These are phyloP conservation scores for Cladophialophora carrionii DNA, from an alignment of 2,329 filamentous ascomycete species.

Conservation along the genomic window DNA sequence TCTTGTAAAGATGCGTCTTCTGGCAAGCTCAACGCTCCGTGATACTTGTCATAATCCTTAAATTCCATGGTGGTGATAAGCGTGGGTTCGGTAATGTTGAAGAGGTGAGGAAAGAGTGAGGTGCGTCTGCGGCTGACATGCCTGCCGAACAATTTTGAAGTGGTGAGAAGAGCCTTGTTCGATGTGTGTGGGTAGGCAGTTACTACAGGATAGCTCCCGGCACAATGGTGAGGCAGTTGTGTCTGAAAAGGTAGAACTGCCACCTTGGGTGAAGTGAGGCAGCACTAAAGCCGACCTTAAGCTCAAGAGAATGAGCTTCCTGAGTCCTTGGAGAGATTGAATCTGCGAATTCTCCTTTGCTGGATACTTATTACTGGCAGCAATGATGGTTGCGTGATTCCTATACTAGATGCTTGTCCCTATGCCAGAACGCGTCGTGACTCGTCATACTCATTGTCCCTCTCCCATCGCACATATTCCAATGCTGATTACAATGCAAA, in stretches of 20 bases:
- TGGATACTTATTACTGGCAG: neutral
- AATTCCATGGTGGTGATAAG: conserved; percentile 13
- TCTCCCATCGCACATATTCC: neutral
- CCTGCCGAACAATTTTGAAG: neutral
- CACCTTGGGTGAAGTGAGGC: neutral
- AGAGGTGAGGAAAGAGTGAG: neutral
- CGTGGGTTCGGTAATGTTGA: neutral
- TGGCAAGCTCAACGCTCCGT: conserved; percentile 14
- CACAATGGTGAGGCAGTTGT: neutral
- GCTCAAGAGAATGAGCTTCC: neutral
- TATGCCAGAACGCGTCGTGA: conserved; percentile 13
- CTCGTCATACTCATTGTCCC: neutral
- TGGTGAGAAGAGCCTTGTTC: neutral
- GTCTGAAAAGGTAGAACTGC: neutral
- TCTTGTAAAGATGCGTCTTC: conserved; percentile 21
- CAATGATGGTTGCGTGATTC: conserved; percentile 10
- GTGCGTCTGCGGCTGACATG: neutral
- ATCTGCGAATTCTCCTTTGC: neutral
- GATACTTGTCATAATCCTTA: neutral
- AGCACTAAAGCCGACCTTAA: neutral
- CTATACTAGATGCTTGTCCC: conserved; percentile 1
- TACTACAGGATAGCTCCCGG: neutral
- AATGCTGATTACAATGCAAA: conserved; percentile 12
- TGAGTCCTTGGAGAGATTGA: neutral
- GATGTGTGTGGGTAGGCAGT: neutral